These are phyloP conservation scores for Trichoderma sp. DNA, from an alignment of 2,329 filamentous ascomycete genomes.

Conservation along the genomic window DNA sequence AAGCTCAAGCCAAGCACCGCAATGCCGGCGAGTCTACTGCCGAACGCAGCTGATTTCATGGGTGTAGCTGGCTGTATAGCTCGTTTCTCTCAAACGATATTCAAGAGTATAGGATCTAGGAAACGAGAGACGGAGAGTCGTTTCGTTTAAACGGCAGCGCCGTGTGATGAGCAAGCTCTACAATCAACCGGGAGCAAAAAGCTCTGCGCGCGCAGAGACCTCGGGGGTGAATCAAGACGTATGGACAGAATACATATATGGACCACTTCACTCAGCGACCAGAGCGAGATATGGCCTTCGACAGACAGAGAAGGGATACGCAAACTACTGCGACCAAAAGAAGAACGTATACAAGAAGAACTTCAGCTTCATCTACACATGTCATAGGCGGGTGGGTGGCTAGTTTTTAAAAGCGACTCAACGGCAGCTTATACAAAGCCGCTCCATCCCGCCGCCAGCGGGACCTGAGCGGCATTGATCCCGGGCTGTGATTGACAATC, in stretches of 20 bases:
- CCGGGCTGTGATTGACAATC: conserved; percentile 23
- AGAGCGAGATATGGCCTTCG: neutral
- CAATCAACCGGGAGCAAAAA: neutral
- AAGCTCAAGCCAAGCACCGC: conserved; percentile 28
- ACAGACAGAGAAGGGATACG: neutral
- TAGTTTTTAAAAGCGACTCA: conserved; percentile 10
- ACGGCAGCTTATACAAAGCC: conserved; percentile 21
- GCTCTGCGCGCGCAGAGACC: neutral
- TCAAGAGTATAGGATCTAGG: neutral
- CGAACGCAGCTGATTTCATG: conserved; percentile 22
- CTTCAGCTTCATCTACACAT: conserved; percentile 1
- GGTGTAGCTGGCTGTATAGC: conserved; percentile 5
- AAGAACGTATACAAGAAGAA: neutral
- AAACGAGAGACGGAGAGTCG: neutral
- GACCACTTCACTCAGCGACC: neutral
- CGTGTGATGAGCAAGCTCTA: neutral
- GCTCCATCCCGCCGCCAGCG: conserved; percentile 20
- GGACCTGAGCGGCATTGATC: conserved; percentile 20
- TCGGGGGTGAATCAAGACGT: neutral
- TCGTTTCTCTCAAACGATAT: neutral
- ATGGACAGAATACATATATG: neutral
- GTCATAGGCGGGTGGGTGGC: conserved; percentile 23
- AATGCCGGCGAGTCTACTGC: conserved; percentile 14
- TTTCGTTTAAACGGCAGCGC: neutral
- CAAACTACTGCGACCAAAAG: conserved; percentile 7